Evolutionary conservation across 257 asterid genomes (phyloP).

Genomic region (Rubia yunnanensis): DNA sequence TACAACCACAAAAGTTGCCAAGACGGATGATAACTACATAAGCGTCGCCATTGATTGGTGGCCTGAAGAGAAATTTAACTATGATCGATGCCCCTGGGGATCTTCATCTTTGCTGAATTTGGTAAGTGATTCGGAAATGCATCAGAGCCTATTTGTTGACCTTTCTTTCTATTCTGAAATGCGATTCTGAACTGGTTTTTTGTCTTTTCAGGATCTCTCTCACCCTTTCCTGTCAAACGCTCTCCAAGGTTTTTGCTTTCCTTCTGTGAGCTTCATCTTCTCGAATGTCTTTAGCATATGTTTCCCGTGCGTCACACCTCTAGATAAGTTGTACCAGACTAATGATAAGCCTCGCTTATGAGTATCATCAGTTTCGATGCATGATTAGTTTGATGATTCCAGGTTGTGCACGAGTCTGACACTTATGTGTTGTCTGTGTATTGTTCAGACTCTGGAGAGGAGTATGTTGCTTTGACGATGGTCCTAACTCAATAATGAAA

Average conservation of each 20-base stretch:
- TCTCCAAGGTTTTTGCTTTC: slow-evolving; percentile 51
- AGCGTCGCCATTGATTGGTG: slow-evolving; percentile 98
- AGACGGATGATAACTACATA: slow-evolving; percentile 64
- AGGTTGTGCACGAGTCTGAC: too few relatives aligned
- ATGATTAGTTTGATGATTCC: too few relatives aligned
- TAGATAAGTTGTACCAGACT: too few relatives aligned
- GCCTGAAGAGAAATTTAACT: slow-evolving; percentile 88
- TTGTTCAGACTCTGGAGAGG: too few relatives aligned
- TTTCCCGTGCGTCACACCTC: too few relatives aligned
- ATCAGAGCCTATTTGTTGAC: neutral
- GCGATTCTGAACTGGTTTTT: slow-evolving; percentile 16
- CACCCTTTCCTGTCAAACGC: slow-evolving; percentile 69
- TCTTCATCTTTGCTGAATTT: slow-evolving; percentile 59
- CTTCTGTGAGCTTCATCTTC: slow-evolving; percentile 3
- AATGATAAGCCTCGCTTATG: too few relatives aligned
- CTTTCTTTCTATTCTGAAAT: neutral
- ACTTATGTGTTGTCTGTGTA: too few relatives aligned
- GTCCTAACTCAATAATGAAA: too few relatives aligned
- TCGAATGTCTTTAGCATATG: neutral
- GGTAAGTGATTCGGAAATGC: slow-evolving; percentile 26
- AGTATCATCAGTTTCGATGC: too few relatives aligned
- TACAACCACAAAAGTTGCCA: slow-evolving; percentile 39
- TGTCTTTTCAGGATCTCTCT: slow-evolving; percentile 55
- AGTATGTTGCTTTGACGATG: too few relatives aligned
- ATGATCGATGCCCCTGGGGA: slow-evolving; percentile 83